Evolutionary conservation across 192 early-diverging fungal genomes (phyloP), one percentile per base, ranked within the genome.

Genomic region (Coemansia interrupta): DNA sequence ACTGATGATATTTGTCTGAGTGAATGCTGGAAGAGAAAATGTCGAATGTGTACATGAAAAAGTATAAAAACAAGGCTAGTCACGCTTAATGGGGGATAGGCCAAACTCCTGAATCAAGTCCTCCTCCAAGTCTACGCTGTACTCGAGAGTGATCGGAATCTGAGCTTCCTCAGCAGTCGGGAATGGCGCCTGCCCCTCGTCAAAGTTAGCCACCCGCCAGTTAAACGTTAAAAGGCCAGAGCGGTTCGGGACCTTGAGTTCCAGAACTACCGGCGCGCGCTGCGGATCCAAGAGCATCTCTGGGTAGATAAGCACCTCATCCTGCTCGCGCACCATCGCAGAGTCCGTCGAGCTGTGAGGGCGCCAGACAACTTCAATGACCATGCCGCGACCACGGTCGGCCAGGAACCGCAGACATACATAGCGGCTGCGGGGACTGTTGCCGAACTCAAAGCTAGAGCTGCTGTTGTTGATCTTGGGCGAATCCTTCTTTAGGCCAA

Each of bases 111-210:
- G 43, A 11, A 73, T 17, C 62, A 79, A 50, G 18, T 62, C 56
- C 24, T 79, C 76, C 29, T 73, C 76, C 12, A 57, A 15, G 32
- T 79, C 76, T 45, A 79, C 57, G 24, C 70, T 73, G 57, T 79
- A 79, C 29, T 73, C 70, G 8, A 79, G 71, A 42, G 57, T 53
- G 15, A 73, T 72, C 20, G 76, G 76, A 20, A 79, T 59, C 20
- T 68, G 59, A 7, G 76, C 70, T 24, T 73, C 76, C n/a, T 79
- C 61, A 3, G 62, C 57, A 15, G 40, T 46, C 6, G 76, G 76
- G 48, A 73, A 79, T 19, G 76, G 76, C 11, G 76, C 76, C 47
- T 66, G 70, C n/a, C 76, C 71, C 63, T 79, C 76, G 59, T 79
- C 76, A 56, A 79, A 66, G 56, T 64, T 79, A 12, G 76, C 70